Conservation (phyloP, 768 basidiomycete species). For the Termitomyces sp. region DNA sequence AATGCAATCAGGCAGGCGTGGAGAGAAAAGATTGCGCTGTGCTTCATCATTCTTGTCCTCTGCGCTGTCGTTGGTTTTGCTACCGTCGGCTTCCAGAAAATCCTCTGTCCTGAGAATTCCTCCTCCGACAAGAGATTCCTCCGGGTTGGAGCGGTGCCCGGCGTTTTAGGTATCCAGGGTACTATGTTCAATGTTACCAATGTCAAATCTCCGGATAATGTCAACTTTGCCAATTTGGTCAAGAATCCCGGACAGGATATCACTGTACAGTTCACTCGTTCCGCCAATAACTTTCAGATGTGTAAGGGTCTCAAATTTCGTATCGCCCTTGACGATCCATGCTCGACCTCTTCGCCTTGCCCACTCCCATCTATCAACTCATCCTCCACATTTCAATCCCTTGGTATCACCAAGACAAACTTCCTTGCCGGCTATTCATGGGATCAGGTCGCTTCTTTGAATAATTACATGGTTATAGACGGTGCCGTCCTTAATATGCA, state of each 20-base stretch:
- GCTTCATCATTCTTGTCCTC: conserved; percentile 77
- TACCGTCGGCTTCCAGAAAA: conserved; percentile 91
- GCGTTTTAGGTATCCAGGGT: conserved; percentile 77
- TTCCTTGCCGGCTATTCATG: conserved; percentile 86
- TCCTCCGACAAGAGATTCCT: conserved; percentile 43
- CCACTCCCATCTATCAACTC: conserved; percentile 59
- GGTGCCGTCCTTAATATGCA: conserved; percentile 92
- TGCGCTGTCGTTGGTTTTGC: conserved; percentile 85
- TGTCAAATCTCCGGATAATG: conserved; percentile 43
- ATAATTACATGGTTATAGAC: conserved; percentile 84
- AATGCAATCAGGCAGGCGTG: conserved; percentile 81
- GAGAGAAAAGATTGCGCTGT: conserved; percentile 95
- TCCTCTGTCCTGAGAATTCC: conserved; percentile 73
- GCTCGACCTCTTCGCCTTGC: conserved; percentile 57
- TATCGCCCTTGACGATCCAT: conserved; percentile 75
- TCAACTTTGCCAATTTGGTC: conserved; percentile 58
- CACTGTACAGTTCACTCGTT: conserved; percentile 78
- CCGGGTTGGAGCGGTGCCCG: conserved; percentile 50
- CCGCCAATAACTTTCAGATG: conserved; percentile 55
- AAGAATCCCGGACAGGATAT: conserved; percentile 80
- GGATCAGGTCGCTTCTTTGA: conserved; percentile 73
- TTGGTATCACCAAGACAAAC: conserved; percentile 63
- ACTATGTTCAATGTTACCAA: conserved; percentile 69
- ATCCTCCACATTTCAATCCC: conserved; percentile 51
- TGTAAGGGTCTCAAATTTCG: conserved; percentile 64